Evolutionary conservation across 768 basidiomycete genomes (phyloP).

Genomic region (Butyriboletus loyo): DNA sequence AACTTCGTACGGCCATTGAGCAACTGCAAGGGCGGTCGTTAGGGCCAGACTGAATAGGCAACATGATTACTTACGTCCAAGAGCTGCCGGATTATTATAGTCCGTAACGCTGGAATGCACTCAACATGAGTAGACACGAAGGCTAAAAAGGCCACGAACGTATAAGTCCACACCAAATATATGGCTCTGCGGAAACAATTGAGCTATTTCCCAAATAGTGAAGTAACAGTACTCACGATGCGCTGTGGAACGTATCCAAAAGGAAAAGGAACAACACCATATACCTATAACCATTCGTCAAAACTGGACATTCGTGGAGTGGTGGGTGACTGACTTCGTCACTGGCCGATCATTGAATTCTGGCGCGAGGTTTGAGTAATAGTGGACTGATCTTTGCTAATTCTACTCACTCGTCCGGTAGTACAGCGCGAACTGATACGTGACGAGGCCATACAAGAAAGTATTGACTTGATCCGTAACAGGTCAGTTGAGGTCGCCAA

Average conservation of each 20-base stretch:
- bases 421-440: constrained; percentile 41
- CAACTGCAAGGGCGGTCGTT: constrained; percentile 26
- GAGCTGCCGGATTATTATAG: constrained; percentile 10
- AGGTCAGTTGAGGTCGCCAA: background rate
- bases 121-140: background rate
- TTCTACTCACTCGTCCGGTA: constrained; percentile 19
- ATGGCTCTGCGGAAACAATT: constrained; percentile 6
- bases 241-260: constrained; percentile 20
- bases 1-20: constrained; percentile 48
- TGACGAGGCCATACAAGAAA: constrained; percentile 40
- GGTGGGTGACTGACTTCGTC: background rate
- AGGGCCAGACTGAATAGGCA: background rate
- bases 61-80: background rate
- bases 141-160: background rate
- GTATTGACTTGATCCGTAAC: constrained; percentile 20
- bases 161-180: constrained; percentile 20
- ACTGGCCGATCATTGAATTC: constrained; percentile 15
- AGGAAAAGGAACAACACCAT: constrained; percentile 19
- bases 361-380: background rate
- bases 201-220: background rate
- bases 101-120: constrained; percentile 9
- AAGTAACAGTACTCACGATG: constrained; percentile 8
- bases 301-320: no score
- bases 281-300: background rate
- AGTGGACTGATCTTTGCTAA: background rate